Evolutionary conservation across 2,329 filamentous ascomycete genomes (phyloP).

Genomic region (Zalaria sp.): DNA sequence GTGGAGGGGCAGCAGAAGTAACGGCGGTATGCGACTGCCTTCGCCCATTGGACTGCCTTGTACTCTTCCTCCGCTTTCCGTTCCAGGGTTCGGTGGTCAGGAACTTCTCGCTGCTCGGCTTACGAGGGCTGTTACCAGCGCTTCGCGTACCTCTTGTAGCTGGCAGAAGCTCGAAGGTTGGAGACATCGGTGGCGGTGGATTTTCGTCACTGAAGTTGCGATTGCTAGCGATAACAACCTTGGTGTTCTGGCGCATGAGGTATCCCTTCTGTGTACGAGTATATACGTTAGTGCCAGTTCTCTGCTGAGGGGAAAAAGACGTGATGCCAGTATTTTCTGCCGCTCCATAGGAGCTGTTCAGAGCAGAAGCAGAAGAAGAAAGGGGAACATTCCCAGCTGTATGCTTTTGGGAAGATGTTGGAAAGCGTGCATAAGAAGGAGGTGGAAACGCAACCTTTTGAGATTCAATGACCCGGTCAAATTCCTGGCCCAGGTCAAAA

Average conservation of each 20-base stretch:
- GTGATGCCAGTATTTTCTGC: background rate
- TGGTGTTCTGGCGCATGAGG: constrained; percentile 96
- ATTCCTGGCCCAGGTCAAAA: constrained; percentile 79
- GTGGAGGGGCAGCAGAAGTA: constrained; percentile 58
- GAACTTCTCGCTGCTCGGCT: constrained; percentile 65
- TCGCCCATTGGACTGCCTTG: constrained; percentile 39
- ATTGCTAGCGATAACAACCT: constrained; percentile 81
- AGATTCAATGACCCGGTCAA: constrained; percentile 85
- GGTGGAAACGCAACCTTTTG: constrained; percentile 68
- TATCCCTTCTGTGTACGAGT: constrained; percentile 77
- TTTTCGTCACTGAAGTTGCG: constrained; percentile 40
- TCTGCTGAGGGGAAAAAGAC: constrained; percentile 9
- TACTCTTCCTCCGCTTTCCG: constrained; percentile 57
- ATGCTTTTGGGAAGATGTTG: constrained; percentile 1
- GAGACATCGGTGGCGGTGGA: constrained; percentile 29
- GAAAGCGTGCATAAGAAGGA: constrained; percentile 4
- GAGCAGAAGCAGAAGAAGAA: constrained; percentile 1
- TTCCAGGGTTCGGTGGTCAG: constrained; percentile 99
- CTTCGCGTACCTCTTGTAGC: constrained; percentile 40
- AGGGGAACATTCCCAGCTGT: constrained; percentile 10
- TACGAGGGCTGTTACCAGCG: constrained; percentile 58
- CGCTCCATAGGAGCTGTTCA: background rate
- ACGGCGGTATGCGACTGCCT: constrained; percentile 9
- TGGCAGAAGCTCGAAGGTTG: constrained; percentile 2
- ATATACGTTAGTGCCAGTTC: constrained; percentile 26